phyloP scores from a whole-genome alignment of 2,329 filamentous ascomycete species.

The Fusarium sp. region DNA sequence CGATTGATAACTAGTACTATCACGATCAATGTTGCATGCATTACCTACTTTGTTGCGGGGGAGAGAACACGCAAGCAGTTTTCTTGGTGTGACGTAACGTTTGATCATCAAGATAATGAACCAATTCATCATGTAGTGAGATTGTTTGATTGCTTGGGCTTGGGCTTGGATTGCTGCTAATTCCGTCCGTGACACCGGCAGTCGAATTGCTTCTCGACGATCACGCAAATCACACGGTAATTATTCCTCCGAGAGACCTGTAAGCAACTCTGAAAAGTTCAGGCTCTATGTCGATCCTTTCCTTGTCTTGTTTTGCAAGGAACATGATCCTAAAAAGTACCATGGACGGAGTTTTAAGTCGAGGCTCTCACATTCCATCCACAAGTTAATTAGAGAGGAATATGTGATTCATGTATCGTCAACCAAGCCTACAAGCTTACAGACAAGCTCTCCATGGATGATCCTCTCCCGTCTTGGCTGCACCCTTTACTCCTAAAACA shows the following conservation, averaged over 20 bases:
- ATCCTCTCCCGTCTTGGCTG: constrained; percentile 38
- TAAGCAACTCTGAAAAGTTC: constrained; percentile 7
- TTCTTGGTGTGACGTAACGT: neutral
- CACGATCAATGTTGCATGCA: constrained; percentile 7
- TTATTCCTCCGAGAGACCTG: constrained; percentile 21
- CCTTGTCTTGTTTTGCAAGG: neutral
- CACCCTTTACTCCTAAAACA: constrained; percentile 15
- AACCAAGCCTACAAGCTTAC: constrained; percentile 8
- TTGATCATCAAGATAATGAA: constrained; percentile 39
- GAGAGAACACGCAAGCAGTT: constrained; percentile 7
- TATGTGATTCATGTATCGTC: constrained; percentile 8
- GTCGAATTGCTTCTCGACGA: constrained; percentile 16
- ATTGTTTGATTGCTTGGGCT: neutral
- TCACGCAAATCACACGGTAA: constrained; percentile 26
- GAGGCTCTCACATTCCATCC: neutral
- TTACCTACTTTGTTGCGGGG: constrained; percentile 7
- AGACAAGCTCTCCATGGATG: constrained; percentile 18
- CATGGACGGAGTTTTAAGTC: neutral
- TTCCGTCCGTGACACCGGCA: constrained; percentile 20
- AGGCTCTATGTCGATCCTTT: constrained; percentile 23
- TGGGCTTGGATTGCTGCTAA: neutral
- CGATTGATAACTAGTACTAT: constrained; percentile 24
- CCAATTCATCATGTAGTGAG: neutral
- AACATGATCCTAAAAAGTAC: constrained; percentile 3
- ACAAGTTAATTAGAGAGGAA: neutral